Evolutionary conservation across 1,139 yeast species (phyloP), one percentile per base, ranked within the genome.

Genomic region (Taphrina betulina): DNA sequence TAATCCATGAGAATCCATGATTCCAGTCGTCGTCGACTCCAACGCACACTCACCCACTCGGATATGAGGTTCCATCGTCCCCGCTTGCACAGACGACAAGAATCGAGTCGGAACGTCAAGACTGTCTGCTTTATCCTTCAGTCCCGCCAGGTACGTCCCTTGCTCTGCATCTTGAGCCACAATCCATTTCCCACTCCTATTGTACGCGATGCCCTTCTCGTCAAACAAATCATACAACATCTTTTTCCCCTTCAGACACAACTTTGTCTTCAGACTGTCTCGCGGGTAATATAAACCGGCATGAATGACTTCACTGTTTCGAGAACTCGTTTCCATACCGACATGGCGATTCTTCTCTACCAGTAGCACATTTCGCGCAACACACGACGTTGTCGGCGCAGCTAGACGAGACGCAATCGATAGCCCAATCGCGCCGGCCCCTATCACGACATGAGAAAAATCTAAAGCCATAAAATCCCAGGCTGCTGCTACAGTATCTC

Each of bases 281-380:
- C 72, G 71, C 0, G 95, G 95, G 65, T 85, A 85, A 67, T 89
- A 89, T 5, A 89, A 65, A 0, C 96, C 96, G 0, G 95, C 95
- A 69, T 89, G 96, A 33, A 89, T 83, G 28, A 89, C 96, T 65
- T 89, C 96, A 1, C 95, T 85, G 72, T 89, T 89, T 53, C 96
- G 73, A 10, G 94, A 79, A 1, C 95, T 83, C 0, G 95, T 88
- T 66, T 89, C 96, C 63, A 78, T 76, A 1, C 95, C 96, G 51
- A 82, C 67, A 24, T 73, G 73, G 1, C 70, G 68, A 65, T 88
- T 80, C 63, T 85, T 80, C 64, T 89, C 96, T 2, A 88, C 67
- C 8, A 89, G 67, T 1, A 87, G 70, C 0, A 88, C 89, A 19
- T 23, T 40, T 5, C 48, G 37, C 26, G 48, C 37, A 1, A 86